Evolutionary conservation across 2,329 filamentous ascomycete genomes (phyloP).

Genomic region (Dothistroma pini): DNA sequence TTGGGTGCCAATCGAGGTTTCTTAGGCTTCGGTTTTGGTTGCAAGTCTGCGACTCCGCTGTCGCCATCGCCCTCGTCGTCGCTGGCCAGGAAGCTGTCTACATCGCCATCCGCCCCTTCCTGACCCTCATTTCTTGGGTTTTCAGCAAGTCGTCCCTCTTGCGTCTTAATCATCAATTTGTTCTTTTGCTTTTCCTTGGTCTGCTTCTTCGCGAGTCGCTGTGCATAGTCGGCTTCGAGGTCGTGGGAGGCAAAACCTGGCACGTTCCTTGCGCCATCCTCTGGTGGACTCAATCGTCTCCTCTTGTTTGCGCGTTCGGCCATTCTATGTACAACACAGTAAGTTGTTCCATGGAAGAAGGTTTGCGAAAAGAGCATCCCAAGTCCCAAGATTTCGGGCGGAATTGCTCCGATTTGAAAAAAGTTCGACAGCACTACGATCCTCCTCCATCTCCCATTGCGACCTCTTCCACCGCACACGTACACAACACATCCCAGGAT

Average conservation of each 20-base stretch:
- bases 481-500: slow-evolving; percentile 49
- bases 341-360: slow-evolving; percentile 4
- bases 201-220: slow-evolving; percentile 67
- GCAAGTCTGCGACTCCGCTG: slow-evolving; percentile 48
- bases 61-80: slow-evolving; percentile 46
- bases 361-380: slow-evolving; percentile 1
- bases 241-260: slow-evolving; percentile 67
- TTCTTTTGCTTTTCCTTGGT: slow-evolving; percentile 65
- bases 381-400: slow-evolving; percentile 5
- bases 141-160: slow-evolving; percentile 66
- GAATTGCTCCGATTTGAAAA: slow-evolving; percentile 1
- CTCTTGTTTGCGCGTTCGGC: slow-evolving; percentile 49
- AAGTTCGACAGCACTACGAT: neutral
- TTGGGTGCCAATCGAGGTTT: slow-evolving; percentile 66
- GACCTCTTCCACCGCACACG: neutral
- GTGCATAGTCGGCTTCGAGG: slow-evolving; percentile 87
- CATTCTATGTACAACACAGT: slow-evolving; percentile 36
- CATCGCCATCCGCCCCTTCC: slow-evolving; percentile 37
- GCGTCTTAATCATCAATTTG: slow-evolving; percentile 80
- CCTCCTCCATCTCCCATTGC: slow-evolving; percentile 5
- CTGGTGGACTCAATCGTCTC: slow-evolving; percentile 49
- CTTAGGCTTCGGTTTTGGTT: slow-evolving; percentile 45
- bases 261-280: slow-evolving; percentile 27
- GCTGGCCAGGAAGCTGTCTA: slow-evolving; percentile 61
- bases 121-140: slow-evolving; percentile 43